Conservation (phyloP, 108 stramenopile genomes). For the Cyclotella choctawhatcheeana region DNA sequence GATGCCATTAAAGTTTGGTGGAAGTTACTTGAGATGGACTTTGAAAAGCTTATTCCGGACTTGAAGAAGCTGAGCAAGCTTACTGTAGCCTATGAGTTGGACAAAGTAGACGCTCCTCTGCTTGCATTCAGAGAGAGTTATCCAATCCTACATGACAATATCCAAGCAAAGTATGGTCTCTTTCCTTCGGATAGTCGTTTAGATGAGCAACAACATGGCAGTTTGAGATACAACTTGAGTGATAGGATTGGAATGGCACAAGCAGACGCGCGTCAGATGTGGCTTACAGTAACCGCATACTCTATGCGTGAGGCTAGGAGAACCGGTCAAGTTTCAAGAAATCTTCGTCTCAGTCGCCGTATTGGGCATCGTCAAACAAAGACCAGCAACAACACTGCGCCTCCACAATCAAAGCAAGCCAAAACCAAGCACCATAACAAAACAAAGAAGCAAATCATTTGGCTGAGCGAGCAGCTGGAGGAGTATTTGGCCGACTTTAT, state of each 20-base stretch:
- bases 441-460: not conserved
- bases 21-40: no score
- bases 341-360: no score
- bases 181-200: not conserved
- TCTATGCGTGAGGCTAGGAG: not conserved
- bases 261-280: not conserved
- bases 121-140: not conserved
- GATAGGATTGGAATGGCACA: not conserved
- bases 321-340: not conserved
- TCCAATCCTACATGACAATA: not conserved
- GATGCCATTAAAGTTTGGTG: no score
- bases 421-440: not conserved
- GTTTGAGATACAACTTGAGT: not conserved
- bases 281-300: not conserved
- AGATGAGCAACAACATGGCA: not conserved
- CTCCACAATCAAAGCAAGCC: no score
- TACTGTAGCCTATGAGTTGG: no score
- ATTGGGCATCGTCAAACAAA: no score
- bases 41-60: no score
- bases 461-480: not conserved
- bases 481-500: not conserved
- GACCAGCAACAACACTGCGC: not conserved
- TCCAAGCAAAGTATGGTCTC: not conserved
- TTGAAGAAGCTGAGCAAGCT: no score
- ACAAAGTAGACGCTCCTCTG: not conserved